These are phyloP conservation scores for Pneumocystis murina DNA, from an alignment of 1,139 yeast species.

Conservation along the genomic window DNA sequence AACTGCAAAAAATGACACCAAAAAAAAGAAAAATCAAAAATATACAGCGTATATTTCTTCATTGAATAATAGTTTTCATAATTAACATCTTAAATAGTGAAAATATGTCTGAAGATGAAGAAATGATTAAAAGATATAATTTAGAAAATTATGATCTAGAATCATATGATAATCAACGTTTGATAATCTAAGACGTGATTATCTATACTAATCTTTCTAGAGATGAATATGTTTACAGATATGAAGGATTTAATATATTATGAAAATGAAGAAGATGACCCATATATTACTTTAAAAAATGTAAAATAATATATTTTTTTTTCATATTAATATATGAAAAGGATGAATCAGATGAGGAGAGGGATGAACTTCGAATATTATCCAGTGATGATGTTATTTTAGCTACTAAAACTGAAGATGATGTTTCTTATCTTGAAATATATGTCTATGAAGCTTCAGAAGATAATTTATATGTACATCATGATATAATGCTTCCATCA, in stretches of 20 bases:
- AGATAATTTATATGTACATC: constrained; percentile 76
- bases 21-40: constrained; percentile 22
- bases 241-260: constrained; percentile 36
- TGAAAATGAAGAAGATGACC: constrained; percentile 51
- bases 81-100: background rate
- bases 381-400: constrained; percentile 82
- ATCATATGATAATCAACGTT: constrained; percentile 55
- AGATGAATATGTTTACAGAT: constrained; percentile 26
- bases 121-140: constrained; percentile 50
- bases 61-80: background rate
- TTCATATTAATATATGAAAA: constrained; percentile 22
- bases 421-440: constrained; percentile 78
- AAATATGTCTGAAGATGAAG: constrained; percentile 16
- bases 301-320: constrained; percentile 25
- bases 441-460: constrained; percentile 75
- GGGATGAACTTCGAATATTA: constrained; percentile 68
- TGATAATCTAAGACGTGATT: constrained; percentile 9
- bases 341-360: constrained; percentile 42
- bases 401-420: constrained; percentile 94
- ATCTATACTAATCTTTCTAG: background rate
- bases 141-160: constrained; percentile 74
- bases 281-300: constrained; percentile 52
- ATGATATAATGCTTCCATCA: constrained; percentile 91
- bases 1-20: constrained; percentile 51
- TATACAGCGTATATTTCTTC: background rate